Conservation (phyloP, 2,329 filamentous ascomycete genomes). For the Pseudocercospora vitis region DNA sequence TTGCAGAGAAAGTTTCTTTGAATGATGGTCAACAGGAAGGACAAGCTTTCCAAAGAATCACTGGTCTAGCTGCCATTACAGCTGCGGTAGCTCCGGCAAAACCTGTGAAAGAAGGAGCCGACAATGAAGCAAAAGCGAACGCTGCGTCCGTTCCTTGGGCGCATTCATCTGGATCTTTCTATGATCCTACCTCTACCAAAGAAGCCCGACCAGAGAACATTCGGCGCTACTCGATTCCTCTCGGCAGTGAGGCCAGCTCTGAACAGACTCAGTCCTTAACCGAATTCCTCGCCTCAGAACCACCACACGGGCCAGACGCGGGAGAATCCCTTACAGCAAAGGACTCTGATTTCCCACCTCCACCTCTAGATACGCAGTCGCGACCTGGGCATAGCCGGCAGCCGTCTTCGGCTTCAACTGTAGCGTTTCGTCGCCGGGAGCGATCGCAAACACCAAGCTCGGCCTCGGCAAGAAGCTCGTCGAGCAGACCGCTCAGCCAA, state of each 20-base stretch:
- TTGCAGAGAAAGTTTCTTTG: too few relatives aligned
- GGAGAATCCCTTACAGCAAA: neutral
- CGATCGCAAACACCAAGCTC: constrained; percentile 16
- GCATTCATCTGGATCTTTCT: neutral
- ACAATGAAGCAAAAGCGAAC: neutral
- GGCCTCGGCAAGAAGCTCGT: neutral
- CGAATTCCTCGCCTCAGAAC: neutral
- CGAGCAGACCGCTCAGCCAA: constrained; percentile 21
- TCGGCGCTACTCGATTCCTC: constrained; percentile 1
- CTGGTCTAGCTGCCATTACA: neutral
- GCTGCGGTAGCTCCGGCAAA: neutral
- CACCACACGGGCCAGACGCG: neutral
- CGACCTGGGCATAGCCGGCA: neutral
- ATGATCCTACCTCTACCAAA: neutral
- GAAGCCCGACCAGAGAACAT: neutral
- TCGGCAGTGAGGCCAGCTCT: constrained; percentile 5
- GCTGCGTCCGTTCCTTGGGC: neutral
- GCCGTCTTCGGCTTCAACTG: neutral
- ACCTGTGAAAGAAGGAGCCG: neutral
- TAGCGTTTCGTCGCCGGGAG: neutral
- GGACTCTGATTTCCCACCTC: neutral
- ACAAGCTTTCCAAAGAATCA: neutral
- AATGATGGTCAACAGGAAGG: too few relatives aligned
- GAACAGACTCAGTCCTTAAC: neutral
- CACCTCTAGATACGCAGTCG: neutral